Evolutionary conservation across 2,329 filamentous ascomycete species (phyloP).

Genomic region (Microdochium nivale): DNA sequence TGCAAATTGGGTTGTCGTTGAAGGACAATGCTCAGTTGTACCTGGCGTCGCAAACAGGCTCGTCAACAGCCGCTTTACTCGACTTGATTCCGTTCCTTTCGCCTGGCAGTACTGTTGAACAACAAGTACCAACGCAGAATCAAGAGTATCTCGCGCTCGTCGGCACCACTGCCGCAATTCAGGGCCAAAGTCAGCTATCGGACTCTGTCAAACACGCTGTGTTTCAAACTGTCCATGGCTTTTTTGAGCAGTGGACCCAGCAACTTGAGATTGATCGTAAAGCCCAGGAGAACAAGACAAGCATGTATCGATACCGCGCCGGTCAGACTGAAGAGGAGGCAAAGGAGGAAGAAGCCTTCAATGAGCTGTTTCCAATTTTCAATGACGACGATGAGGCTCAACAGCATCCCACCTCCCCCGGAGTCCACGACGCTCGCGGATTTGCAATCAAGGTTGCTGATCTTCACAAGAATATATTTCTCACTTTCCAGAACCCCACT

Average conservation of each 20-base stretch:
- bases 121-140: slow-evolving; percentile 18
- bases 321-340: slow-evolving; percentile 69
- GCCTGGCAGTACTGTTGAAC: slow-evolving; percentile 17
- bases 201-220: slow-evolving; percentile 41
- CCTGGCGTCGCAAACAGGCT: slow-evolving; percentile 34
- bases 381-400: slow-evolving; percentile 36
- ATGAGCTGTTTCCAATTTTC: slow-evolving; percentile 73
- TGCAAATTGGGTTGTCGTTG: slow-evolving; percentile 68
- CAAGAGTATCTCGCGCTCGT: slow-evolving; percentile 44
- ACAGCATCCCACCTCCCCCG: slow-evolving; percentile 17
- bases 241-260: slow-evolving; percentile 74
- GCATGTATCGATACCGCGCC: slow-evolving; percentile 77
- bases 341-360: slow-evolving; percentile 64
- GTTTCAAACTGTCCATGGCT: slow-evolving; percentile 58
- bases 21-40: background rate
- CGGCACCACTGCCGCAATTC: slow-evolving; percentile 33
- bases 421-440: slow-evolving; percentile 36
- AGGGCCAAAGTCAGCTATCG: slow-evolving; percentile 34
- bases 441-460: slow-evolving; percentile 53
- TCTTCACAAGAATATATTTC: slow-evolving; percentile 48
- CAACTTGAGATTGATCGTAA: slow-evolving; percentile 70
- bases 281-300: slow-evolving; percentile 63
- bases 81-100: slow-evolving; percentile 47
- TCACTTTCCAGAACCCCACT: slow-evolving; percentile 28
- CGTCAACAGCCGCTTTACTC: slow-evolving; percentile 26